These are phyloP conservation scores for Begonia fuchsioides DNA, from an alignment of 306 rosid species.

Conservation along the genomic window DNA sequence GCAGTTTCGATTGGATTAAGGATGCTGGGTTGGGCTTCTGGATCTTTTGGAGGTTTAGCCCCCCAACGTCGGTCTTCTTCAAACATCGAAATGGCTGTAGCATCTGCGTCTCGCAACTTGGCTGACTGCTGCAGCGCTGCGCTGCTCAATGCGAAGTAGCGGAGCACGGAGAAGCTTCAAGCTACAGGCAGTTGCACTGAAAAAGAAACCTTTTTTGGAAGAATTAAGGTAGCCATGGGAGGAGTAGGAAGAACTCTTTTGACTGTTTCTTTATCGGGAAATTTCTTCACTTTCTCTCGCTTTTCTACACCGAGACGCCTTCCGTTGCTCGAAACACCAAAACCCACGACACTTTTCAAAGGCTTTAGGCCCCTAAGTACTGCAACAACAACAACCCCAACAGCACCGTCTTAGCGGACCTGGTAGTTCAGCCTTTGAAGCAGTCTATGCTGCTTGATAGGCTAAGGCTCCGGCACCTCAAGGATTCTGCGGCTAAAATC, in stretches of 20 bases:
- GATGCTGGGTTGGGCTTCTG: too few species aligned
- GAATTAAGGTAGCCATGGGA: conserved; percentile 25
- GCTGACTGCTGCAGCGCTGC: too few species aligned
- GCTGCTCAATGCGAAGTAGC: background rate
- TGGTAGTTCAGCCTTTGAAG: conserved; percentile 26
- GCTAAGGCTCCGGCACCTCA: conserved; percentile 57
- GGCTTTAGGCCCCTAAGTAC: conserved; percentile 54
- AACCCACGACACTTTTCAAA: conserved; percentile 20
- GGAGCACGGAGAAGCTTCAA: background rate
- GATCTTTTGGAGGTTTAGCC: too few species aligned
- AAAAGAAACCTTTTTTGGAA: background rate
- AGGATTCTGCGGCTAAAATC: conserved; percentile 17
- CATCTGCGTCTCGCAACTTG: too few species aligned
- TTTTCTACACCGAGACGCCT: conserved; percentile 25
- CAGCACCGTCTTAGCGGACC: conserved; percentile 11
- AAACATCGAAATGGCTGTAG: too few species aligned
- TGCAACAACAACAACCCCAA: conserved; percentile 12
- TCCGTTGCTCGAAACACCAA: conserved; percentile 21
- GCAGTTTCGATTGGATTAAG: too few species aligned
- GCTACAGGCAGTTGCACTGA: too few species aligned
- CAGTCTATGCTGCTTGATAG: conserved; percentile 61
- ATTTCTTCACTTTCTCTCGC: conserved; percentile 28
- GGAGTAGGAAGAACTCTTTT: conserved; percentile 51
- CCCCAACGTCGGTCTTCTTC: too few species aligned
- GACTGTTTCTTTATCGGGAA: conserved; percentile 23